phyloP scores from a whole-genome alignment of 2,329 filamentous ascomycete genomes.

The Septoria petroselini region DNA sequence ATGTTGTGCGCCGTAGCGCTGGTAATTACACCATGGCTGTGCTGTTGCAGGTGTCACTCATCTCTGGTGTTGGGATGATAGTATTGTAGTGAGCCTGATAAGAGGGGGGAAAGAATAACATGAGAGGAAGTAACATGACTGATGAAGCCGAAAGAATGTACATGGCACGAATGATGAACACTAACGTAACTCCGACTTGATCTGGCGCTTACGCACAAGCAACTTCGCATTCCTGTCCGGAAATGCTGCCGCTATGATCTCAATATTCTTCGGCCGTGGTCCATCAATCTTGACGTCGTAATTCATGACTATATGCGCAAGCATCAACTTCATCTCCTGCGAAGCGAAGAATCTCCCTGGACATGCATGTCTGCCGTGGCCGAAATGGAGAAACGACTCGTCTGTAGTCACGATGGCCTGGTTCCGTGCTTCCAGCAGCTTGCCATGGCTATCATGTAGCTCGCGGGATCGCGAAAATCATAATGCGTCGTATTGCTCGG shows the following conservation, averaged over 20 bases:
- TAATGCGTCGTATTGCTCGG: constrained; percentile 31
- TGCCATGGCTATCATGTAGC: background rate
- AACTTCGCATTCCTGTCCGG: background rate
- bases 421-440: constrained; percentile 16
- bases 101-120: background rate
- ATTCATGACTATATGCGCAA: constrained; percentile 42
- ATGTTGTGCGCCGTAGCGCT: constrained; percentile 18
- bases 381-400: constrained; percentile 29
- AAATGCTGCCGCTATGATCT: background rate
- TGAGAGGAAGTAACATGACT: too few relatives aligned
- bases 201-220: background rate
- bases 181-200: too few relatives aligned
- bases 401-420: constrained; percentile 26
- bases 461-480: constrained; percentile 27
- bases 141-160: too few relatives aligned
- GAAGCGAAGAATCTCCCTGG: constrained; percentile 46
- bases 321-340: constrained; percentile 48
- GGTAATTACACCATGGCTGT: constrained; percentile 27
- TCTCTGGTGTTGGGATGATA: constrained; percentile 35
- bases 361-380: constrained; percentile 29
- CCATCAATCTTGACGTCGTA: constrained; percentile 36
- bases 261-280: background rate
- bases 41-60: constrained; percentile 25
- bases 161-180: too few relatives aligned
- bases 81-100: background rate